Percentiles rank a stretch among this genome's conserved stretches.
phyloP scores from a whole-genome alignment of 208 protist species.

The Angomonas desouzai region DNA sequence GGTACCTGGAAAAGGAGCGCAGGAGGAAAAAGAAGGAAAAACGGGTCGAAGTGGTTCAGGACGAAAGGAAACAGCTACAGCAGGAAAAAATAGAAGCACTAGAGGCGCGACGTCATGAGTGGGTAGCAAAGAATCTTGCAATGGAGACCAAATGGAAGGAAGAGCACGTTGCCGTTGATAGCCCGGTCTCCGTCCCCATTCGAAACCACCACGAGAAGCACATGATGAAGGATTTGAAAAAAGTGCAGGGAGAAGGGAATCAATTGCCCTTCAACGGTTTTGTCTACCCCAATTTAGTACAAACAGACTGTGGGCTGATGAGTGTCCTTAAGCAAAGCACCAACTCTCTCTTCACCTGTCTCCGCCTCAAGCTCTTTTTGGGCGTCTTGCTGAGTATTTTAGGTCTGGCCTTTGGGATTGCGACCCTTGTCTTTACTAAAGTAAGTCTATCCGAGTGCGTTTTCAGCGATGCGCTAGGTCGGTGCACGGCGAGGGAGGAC shows the following conservation, averaged over 20 bases:
- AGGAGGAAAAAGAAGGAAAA: slow-evolving; percentile 11
- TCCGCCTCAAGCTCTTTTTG: slow-evolving; percentile 24
- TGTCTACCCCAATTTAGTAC: slow-evolving; percentile 63
- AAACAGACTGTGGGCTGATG: slow-evolving; percentile 39
- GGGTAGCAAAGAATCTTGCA: slow-evolving; percentile 1
- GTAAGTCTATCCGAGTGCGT: background rate
- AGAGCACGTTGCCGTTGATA: background rate
- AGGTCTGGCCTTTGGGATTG: slow-evolving; percentile 31
- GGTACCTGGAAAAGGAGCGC: slow-evolving; percentile 15
- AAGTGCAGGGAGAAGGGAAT: slow-evolving; percentile 5
- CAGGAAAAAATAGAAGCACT: slow-evolving; percentile 12
- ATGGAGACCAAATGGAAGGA: background rate
- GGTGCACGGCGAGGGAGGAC: background rate
- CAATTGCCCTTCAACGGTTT: slow-evolving; percentile 41
- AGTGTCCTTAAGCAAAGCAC: slow-evolving; percentile 38
- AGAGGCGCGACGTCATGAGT: slow-evolving; percentile 18
- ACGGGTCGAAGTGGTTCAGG: slow-evolving; percentile 9
- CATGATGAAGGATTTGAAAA: background rate
- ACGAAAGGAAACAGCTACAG: slow-evolving; percentile 8
- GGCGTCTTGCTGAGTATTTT: slow-evolving; percentile 24
- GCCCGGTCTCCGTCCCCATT: slow-evolving; percentile 9
- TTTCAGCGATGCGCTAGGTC: background rate
- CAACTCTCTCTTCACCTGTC: slow-evolving; percentile 29
- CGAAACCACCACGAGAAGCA: background rate
- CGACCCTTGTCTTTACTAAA: slow-evolving; percentile 24